Evolutionary conservation across 345 rosid genomes (phyloP).

Genomic region (Hibiscus trionum): DNA sequence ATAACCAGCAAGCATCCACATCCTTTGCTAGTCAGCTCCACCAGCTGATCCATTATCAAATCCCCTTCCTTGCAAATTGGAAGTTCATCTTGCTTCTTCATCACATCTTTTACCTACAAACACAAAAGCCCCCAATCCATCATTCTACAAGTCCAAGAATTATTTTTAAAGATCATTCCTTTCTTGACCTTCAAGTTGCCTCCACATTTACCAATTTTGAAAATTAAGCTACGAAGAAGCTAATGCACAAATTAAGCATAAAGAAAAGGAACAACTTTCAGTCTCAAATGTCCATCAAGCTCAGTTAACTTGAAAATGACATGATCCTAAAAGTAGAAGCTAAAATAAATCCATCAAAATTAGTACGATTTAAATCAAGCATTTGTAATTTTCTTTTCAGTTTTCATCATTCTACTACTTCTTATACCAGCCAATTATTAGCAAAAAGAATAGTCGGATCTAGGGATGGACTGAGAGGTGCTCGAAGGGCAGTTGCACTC

Average conservation of each 20-base stretch:
- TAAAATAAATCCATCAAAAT: not conserved
- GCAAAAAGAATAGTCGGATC: not conserved
- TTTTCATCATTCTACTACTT: not conserved
- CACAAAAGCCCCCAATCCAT: not conserved
- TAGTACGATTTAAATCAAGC: too few relatives aligned
- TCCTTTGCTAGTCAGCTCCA: constrained; percentile 90
- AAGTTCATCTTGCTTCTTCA: constrained; percentile 87
- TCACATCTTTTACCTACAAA: constrained; percentile 74
- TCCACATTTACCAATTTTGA: not conserved
- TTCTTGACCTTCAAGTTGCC: not conserved
- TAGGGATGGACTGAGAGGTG: too few relatives aligned
- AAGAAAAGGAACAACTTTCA: not conserved
- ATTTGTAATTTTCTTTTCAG: not conserved
- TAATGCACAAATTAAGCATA: not conserved
- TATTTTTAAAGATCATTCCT: not conserved
- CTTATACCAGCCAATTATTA: not conserved
- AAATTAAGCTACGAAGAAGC: not conserved
- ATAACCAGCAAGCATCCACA: constrained; percentile 89
- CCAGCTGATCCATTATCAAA: constrained; percentile 89
- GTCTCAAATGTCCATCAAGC: not conserved
- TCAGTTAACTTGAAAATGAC: not conserved
- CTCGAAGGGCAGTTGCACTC: too few relatives aligned
- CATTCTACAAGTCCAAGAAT: not conserved
- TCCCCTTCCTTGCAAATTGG: constrained; percentile 85
- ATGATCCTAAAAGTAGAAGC: not conserved